Percentiles rank a stretch among this genome's conserved stretches.
These are phyloP conservation scores for Raddia distichophylla DNA, from an alignment of 176 grass and related monocot genomes.

Conservation along the genomic window DNA sequence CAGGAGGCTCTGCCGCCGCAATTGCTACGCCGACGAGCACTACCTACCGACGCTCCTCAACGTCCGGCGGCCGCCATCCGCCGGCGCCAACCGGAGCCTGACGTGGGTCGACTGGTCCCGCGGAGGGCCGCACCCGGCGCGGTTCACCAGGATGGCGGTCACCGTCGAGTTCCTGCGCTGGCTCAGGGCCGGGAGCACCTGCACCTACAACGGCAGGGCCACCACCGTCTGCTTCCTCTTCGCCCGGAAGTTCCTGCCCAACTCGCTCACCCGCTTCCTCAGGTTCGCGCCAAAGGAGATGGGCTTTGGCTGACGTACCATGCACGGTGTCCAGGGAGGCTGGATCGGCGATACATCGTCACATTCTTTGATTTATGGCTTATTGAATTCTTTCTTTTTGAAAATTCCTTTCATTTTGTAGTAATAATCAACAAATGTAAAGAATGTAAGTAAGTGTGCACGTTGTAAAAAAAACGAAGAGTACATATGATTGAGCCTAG, in stretches of 20 bases:
- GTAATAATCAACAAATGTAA: too few relatives aligned
- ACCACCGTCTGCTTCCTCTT: slow-evolving; percentile 71
- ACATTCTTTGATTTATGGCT: not conserved
- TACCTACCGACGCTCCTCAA: slow-evolving; percentile 65
- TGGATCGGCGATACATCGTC: not conserved
- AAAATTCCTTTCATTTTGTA: too few relatives aligned
- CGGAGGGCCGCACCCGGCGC: slow-evolving; percentile 57
- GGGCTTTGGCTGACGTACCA: slow-evolving; percentile 50
- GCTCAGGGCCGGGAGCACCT: slow-evolving; percentile 50
- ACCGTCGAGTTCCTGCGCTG: slow-evolving; percentile 57
- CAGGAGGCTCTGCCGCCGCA: slow-evolving; percentile 44
- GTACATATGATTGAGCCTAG: too few relatives aligned
- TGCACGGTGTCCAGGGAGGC: not conserved
- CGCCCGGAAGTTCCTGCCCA: slow-evolving; percentile 72
- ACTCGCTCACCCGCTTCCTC: slow-evolving; percentile 64
- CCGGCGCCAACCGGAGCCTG: slow-evolving; percentile 33
- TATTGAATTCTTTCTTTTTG: too few relatives aligned
- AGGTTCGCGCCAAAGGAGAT: slow-evolving; percentile 71
- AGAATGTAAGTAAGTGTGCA: too few relatives aligned
- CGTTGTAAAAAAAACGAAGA: too few relatives aligned
- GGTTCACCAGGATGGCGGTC: slow-evolving; percentile 60
- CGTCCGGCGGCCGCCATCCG: slow-evolving; percentile 4
- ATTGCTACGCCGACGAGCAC: slow-evolving; percentile 79
- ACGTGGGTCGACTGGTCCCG: slow-evolving; percentile 85
- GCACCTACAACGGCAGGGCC: slow-evolving; percentile 54